Conservation (phyloP, 208 protist species). For the Leishmania martiniquensis region DNA sequence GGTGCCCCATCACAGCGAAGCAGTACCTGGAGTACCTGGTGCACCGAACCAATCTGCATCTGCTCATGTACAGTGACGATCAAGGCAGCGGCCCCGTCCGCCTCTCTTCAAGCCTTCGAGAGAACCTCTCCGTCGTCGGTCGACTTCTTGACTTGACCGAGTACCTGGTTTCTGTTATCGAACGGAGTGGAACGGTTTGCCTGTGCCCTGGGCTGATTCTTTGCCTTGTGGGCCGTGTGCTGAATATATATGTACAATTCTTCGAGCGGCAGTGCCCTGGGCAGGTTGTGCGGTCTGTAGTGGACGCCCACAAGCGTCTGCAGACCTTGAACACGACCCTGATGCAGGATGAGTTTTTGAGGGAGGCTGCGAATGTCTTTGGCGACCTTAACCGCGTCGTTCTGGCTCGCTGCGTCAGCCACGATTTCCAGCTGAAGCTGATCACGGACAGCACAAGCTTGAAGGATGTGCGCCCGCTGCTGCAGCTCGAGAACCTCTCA, state of each 20-base stretch:
- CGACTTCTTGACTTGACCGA: constrained; percentile 35
- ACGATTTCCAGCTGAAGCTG: constrained; percentile 83
- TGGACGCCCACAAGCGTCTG: constrained; percentile 55
- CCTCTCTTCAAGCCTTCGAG: constrained; percentile 28
- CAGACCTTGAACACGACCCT: constrained; percentile 10
- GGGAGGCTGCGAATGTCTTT: constrained; percentile 66
- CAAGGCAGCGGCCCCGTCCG: constrained; percentile 8
- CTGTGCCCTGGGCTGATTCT: constrained; percentile 47
- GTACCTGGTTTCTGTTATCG: constrained; percentile 23
- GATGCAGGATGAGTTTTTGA: constrained; percentile 25
- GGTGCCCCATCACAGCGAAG: constrained; percentile 14
- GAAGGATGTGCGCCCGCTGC: constrained; percentile 67
- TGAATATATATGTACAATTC: constrained; percentile 57
- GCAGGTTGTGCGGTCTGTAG: constrained; percentile 50
- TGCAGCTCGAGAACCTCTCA: constrained; percentile 60
- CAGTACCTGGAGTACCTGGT: constrained; percentile 36
- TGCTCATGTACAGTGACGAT: constrained; percentile 23
- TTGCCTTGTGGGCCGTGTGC: constrained; percentile 64
- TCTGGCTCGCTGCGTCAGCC: constrained; percentile 77
- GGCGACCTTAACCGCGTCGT: constrained; percentile 62
- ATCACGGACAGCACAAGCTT: constrained; percentile 69
- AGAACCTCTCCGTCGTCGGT: constrained; percentile 29
- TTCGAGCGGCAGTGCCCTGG: constrained; percentile 71
- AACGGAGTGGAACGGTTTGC: constrained; percentile 8
- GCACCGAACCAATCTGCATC: constrained; percentile 23